These are phyloP conservation scores for Naganishia friedmannii DNA, from an alignment of 768 basidiomycete genomes.

Conservation along the genomic window DNA sequence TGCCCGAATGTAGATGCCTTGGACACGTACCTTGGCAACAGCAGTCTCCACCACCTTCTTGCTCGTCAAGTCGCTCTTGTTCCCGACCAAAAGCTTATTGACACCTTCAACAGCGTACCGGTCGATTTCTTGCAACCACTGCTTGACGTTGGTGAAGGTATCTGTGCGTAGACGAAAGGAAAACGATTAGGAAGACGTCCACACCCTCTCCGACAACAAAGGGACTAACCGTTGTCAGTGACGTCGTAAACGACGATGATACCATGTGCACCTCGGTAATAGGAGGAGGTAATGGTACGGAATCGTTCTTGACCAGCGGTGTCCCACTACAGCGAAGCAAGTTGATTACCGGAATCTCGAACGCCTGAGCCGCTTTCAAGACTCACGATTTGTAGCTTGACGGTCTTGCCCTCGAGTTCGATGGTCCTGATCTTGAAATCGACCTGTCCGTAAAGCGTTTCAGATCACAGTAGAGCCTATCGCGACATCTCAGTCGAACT, in stretches of 20 bases:
- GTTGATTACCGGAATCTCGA: background rate
- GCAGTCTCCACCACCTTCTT: constrained; percentile 61
- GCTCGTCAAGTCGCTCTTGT: constrained; percentile 97
- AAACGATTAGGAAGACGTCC: background rate
- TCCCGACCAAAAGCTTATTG: constrained; percentile 98
- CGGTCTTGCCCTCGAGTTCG: constrained; percentile 93
- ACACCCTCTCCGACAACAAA: background rate
- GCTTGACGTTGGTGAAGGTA: constrained; percentile 68
- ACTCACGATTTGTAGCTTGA: constrained; percentile 95
- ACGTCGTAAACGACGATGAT: constrained; percentile 99
- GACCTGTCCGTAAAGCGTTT: constrained; percentile 19
- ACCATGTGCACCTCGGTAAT: constrained; percentile 98
- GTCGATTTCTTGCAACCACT: constrained; percentile 96
- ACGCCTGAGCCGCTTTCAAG: background rate
- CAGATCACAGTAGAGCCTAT: constrained; percentile 10
- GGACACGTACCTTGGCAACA: constrained; percentile 43
- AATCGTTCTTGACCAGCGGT: constrained; percentile 99
- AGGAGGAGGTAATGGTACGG: constrained; percentile 96
- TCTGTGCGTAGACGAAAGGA: constrained; percentile 10
- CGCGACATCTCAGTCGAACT: constrained; percentile 7
- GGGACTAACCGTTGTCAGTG: constrained; percentile 60
- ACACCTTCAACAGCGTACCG: constrained; percentile 98
- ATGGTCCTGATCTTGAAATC: constrained; percentile 79
- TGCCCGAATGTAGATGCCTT: background rate
- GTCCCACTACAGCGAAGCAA: constrained; percentile 70